Percentiles rank a stretch among this genome's conserved stretches.
Evolutionary conservation across 2,329 filamentous ascomycete genomes (phyloP).

Genomic region (Pseudogymnoascus sp.): DNA sequence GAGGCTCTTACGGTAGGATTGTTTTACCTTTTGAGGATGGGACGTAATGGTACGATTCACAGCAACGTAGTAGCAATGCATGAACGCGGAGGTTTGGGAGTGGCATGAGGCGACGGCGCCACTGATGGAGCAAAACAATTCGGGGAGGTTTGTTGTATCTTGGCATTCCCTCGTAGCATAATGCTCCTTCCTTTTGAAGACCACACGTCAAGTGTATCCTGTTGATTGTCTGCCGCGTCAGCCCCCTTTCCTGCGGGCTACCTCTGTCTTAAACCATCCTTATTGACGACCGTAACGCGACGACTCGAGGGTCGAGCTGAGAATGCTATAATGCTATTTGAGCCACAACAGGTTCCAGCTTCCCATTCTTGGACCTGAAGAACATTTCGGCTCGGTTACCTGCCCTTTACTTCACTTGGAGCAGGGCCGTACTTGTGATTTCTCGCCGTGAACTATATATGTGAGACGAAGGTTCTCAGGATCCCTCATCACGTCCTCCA

Average conservation of each 20-base stretch:
- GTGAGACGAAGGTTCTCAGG: neutral
- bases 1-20: constrained; percentile 8
- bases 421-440: neutral
- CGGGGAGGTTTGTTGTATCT: neutral
- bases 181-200: neutral
- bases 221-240: neutral
- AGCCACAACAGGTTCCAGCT: neutral
- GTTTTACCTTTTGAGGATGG: neutral
- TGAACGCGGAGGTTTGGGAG: constrained; percentile 2
- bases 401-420: neutral
- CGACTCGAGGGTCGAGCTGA: neutral
- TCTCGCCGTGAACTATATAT: neutral
- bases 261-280: neutral
- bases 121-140: constrained; percentile 5
- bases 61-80: constrained; percentile 3
- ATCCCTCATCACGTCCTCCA: constrained; percentile 42
- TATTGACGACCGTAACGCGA: neutral
- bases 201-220: constrained; percentile 6
- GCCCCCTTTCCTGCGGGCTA: neutral
- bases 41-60: neutral
- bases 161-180: constrained; percentile 4
- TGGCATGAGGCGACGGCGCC: neutral
- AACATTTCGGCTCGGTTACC: neutral
- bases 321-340: neutral
- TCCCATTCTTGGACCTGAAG: neutral